Evolutionary conservation across 305 asterid species (phyloP).

Genomic region (Withania somnifera): DNA sequence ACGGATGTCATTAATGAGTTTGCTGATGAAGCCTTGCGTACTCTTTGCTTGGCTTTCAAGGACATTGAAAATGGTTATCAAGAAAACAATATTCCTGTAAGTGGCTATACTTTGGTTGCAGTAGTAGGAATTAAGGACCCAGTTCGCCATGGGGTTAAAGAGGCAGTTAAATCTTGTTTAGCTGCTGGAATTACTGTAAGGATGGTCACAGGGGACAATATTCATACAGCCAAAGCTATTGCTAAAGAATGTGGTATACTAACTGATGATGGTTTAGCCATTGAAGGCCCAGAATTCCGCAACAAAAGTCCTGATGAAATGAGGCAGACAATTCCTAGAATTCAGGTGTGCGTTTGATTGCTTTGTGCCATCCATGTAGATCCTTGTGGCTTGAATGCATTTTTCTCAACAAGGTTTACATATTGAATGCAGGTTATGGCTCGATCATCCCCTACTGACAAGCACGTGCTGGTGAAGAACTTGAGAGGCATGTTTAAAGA

Average conservation of each 20-base stretch:
- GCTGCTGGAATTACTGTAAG: slow-evolving; percentile 91
- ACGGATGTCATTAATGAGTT: slow-evolving; percentile 50
- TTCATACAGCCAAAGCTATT: slow-evolving; percentile 86
- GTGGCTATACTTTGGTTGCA: slow-evolving; percentile 70
- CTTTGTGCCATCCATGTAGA: background rate
- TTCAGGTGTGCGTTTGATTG: slow-evolving; percentile 44
- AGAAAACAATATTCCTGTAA: slow-evolving; percentile 40
- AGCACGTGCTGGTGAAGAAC: slow-evolving; percentile 65
- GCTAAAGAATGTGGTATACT: slow-evolving; percentile 95
- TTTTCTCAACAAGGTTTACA: background rate
- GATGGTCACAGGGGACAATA: slow-evolving; percentile 93
- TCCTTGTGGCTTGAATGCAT: background rate
- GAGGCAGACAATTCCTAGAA: slow-evolving; percentile 53
- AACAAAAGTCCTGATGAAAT: slow-evolving; percentile 38
- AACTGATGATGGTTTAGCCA: slow-evolving; percentile 50
- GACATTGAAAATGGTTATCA: slow-evolving; percentile 34
- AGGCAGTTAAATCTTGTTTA: slow-evolving; percentile 71
- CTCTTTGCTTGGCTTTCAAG: slow-evolving; percentile 83
- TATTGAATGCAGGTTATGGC: slow-evolving; percentile 72
- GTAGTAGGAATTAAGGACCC: slow-evolving; percentile 95
- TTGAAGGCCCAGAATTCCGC: slow-evolving; percentile 82
- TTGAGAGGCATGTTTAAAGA: slow-evolving; percentile 53
- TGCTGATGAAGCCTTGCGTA: slow-evolving; percentile 75
- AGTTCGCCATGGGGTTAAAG: slow-evolving; percentile 83
- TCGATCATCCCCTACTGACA: slow-evolving; percentile 89